phyloP scores from a whole-genome alignment of 495 filamentous ascomycete genomes.

The Physcia stellaris region DNA sequence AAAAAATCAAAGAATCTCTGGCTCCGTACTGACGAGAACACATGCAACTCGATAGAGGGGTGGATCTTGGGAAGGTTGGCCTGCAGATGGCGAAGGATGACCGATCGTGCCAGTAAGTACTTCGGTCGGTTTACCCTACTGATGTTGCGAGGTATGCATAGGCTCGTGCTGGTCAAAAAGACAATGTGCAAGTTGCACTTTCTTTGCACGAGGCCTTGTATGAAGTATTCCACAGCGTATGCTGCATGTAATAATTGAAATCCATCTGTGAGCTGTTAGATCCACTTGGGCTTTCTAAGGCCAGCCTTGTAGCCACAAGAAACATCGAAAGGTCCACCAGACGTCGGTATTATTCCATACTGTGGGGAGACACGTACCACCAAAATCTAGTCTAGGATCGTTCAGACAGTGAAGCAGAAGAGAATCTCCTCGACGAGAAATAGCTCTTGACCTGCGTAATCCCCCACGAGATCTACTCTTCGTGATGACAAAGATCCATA shows the following conservation, averaged over 20 bases:
- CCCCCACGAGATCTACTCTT: conserved; percentile 48
- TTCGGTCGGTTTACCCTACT: conserved; percentile 20
- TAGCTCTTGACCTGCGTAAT: conserved; percentile 58
- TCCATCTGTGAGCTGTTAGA: conserved; percentile 33
- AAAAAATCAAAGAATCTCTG: conserved; percentile 37
- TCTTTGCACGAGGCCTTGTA: conserved; percentile 41
- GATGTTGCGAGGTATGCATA: conserved; percentile 30
- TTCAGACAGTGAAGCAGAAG: conserved; percentile 47
- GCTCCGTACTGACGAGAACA: conserved; percentile 32
- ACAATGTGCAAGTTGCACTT: conserved; percentile 57
- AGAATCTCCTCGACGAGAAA: conserved; percentile 67
- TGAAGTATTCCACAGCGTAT: conserved; percentile 50
- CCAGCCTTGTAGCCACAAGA: no score
- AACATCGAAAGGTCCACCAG: no score
- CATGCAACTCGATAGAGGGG: conserved; percentile 24
- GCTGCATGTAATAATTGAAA: conserved; percentile 61
- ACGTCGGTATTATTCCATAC: no score
- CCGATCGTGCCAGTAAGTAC: conserved; percentile 45
- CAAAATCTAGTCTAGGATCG: conserved; percentile 46
- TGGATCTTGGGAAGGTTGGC: conserved; percentile 18
- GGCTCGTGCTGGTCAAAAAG: conserved; percentile 42
- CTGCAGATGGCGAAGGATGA: conserved; percentile 49
- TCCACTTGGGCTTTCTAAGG: no score
- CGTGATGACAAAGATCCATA: conserved; percentile 10
- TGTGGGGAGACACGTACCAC: conserved; percentile 23